Evolutionary conservation across 768 basidiomycete species (phyloP), one percentile per base, ranked within the genome.

Genomic region (Trametes gibbosa): DNA sequence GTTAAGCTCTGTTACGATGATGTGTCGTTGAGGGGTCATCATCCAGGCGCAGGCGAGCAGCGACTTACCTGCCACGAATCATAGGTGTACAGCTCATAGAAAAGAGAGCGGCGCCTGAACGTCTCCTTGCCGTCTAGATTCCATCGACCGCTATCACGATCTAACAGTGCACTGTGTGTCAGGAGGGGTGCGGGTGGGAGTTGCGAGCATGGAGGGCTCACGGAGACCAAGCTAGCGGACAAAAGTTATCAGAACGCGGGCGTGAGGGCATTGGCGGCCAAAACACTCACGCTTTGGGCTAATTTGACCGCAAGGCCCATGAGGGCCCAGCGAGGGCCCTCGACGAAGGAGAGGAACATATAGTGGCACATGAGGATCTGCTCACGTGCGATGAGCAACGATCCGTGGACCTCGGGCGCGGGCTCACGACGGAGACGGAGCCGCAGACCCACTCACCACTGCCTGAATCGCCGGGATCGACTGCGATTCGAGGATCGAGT

Each of bases 241-340:
- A 29, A 43, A 59, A 39, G 43, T 25, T n/a, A 56, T 53, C 41
- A 45, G 56, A 47, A 53, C 56, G 46, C 53, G 53, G 41, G 62
- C 48, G 50, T 60, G 53, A 57, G 54, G 24, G 55, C 55, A 48
- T 56, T 55, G 58, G 63, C 62, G 49, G 60, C 37, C 19, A 24
- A 47, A 51, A 53, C 47, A 74, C 72, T 71, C 53, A 88, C 86
- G 72, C 84, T 84, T 67, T 86, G 84, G 52, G 85, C 84, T 63
- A 88, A 70, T 71, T 89, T 89, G 25, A 86, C 84, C 21, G 83
- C 81, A 29, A 89, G 76, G 47, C 87, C 87, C 84, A 87, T 86
- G 50, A 84, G 72, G 25, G 84, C 80, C 87, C 87, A 89, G 62
- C 86, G 76, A 25, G 85, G 81, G 24, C 80, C 80, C 50, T 83